Evolutionary conservation across 805 yeast species (phyloP), one percentile per base, ranked within the genome.

Genomic region (Candida piceae): DNA sequence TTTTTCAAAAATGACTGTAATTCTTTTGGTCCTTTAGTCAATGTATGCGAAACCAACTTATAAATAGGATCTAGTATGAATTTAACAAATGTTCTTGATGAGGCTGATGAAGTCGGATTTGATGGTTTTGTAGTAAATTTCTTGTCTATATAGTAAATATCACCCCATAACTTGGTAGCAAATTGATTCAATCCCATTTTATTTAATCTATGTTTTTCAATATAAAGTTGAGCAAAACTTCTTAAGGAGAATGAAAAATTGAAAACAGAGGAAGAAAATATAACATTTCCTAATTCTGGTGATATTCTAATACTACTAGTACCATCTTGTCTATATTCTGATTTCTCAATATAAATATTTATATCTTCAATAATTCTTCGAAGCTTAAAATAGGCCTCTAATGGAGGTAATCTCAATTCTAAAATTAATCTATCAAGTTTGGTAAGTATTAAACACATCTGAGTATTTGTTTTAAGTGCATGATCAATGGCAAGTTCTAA

Each of bases 341-440:
- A 58, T 3, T 62, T 57, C 7, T 52, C 44, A 4, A 85, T 65
- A 39, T 60, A 71, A 0, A 60, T 55, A 53, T 88, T 87, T n/a
- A 88, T 63, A 26, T 77, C 77, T 32, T 78, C 82, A 15, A 89
- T 63, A 2, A 70, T 61, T 43, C 71, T 67, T 38, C 74, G 63
- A 20, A 93, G 46, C 52, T 93, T 89, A 50, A 72, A 68, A 52
- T 77, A 85, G 1, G 88, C 74, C 45, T 86, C 95, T 2, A 60
- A 47, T 2, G 87, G 86, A 0, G 96, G 84, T 4, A 90, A 63
- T 44, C 76, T 72, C 29, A 89, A 62, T 46, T 93, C 98, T 29
- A 89, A 52, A 1, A 90, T 69, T n/a, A 93, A 63, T 41, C 97
- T 62, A 56, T 93, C 99, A 7, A 94, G 48, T 58, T 94, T 93